Conservation (phyloP, 352 stramenopile genomes). For the Elongisporangium undulatum region DNA sequence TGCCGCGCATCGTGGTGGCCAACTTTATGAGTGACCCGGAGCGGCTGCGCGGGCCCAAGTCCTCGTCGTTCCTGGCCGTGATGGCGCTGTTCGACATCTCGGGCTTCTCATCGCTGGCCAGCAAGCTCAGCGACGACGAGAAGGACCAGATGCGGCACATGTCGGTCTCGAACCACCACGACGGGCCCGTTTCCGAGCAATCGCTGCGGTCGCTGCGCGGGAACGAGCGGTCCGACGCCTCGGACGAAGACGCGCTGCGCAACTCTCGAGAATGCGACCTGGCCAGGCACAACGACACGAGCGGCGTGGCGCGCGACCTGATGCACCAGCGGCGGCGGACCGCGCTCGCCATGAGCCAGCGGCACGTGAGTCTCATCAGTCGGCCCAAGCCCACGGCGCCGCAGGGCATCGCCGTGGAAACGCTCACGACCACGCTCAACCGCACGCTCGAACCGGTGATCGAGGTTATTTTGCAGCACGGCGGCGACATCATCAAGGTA, state of each 20-base stretch:
- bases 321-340: conserved; percentile 41
- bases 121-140: conserved; percentile 63
- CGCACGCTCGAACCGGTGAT: conserved; percentile 78
- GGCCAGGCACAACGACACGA: conserved; percentile 9
- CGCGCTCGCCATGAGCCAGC: conserved; percentile 2
- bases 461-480: conserved; percentile 66
- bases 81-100: conserved; percentile 86
- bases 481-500: conserved; percentile 74
- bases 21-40: conserved; percentile 45
- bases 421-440: conserved; percentile 69
- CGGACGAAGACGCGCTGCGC: neutral
- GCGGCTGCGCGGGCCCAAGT: conserved; percentile 41
- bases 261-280: conserved; percentile 9
- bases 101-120: conserved; percentile 81
- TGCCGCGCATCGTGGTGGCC: conserved; percentile 69
- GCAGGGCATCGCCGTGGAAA: conserved; percentile 54
- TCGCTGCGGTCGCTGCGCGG: neutral
- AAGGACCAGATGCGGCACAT: conserved; percentile 25
- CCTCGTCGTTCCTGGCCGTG: conserved; percentile 43
- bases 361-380: neutral
- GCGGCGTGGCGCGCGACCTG: conserved; percentile 14
- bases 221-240: neutral
- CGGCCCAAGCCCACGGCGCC: conserved; percentile 39
- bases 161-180: neutral
- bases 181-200: neutral